phyloP scores from a whole-genome alignment of 176 grass and related monocot species.

The Secale cereale region DNA sequence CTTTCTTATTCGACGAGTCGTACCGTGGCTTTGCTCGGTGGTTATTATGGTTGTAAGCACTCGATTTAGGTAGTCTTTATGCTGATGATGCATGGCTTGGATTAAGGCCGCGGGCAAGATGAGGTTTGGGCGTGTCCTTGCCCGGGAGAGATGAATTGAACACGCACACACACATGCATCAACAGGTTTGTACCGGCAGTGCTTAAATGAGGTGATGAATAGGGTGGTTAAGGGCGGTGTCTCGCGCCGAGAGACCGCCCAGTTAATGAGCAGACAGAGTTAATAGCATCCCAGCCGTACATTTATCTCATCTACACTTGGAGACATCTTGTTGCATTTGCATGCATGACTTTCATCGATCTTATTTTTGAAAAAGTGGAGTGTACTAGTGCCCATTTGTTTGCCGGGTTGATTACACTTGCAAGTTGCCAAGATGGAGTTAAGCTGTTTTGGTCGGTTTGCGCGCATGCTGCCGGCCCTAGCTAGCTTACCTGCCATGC shows the following conservation, averaged over 20 bases:
- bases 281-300: background rate
- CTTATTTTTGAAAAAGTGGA: background rate
- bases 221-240: constrained; percentile 25
- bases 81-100: background rate
- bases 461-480: background rate
- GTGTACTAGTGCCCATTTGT: background rate
- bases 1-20: background rate
- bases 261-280: constrained; percentile 16
- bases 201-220: constrained; percentile 1
- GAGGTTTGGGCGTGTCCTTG: background rate
- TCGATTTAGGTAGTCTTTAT: background rate
- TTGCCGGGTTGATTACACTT: background rate
- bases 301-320: background rate
- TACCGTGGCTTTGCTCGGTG: background rate
- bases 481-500: background rate
- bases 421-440: background rate
- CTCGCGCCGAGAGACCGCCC: constrained; percentile 1
- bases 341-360: background rate
- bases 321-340: background rate
- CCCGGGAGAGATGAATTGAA: background rate
- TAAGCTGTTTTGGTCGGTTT: background rate
- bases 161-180: background rate
- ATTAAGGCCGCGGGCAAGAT: constrained; percentile 1
- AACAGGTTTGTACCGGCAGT: background rate
- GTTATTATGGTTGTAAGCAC: constrained; percentile 21